Percentiles rank a stretch among this genome's conserved stretches.
phyloP scores from a whole-genome alignment of 805 yeast species.

The Maudiozyma serrabonitensis region DNA sequence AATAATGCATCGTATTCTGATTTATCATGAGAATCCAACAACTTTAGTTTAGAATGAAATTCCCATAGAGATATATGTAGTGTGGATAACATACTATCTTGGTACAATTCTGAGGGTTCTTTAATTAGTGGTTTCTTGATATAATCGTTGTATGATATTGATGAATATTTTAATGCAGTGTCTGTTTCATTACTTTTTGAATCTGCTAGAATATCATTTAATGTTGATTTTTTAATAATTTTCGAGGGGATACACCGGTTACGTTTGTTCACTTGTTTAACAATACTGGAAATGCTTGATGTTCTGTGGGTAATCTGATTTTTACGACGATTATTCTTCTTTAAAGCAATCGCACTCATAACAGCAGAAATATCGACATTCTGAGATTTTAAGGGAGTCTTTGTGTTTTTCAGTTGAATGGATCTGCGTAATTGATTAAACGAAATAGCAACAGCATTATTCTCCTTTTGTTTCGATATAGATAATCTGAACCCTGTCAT shows the following conservation, averaged over 20 bases:
- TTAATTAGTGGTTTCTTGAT: background rate
- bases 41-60: background rate
- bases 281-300: too few species aligned
- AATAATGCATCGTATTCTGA: constrained; percentile 1
- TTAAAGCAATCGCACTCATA: background rate
- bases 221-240: too few species aligned
- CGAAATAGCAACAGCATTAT: background rate
- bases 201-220: too few species aligned
- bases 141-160: background rate
- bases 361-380: background rate
- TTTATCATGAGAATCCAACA: background rate
- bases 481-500: too few species aligned
- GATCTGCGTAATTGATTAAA: too few species aligned
- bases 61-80: background rate
- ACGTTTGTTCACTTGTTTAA: too few species aligned
- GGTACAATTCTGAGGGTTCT: background rate
- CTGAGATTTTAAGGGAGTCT: background rate
- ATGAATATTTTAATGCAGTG: background rate
- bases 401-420: background rate
- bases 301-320: background rate
- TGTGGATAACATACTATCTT: background rate
- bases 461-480: background rate
- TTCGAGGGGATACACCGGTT: too few species aligned
- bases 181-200: background rate
- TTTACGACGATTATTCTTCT: background rate